Percentiles rank a stretch among this genome's conserved stretches.
These are phyloP conservation scores for Botryosphaeria agaves DNA, from an alignment of 2,329 filamentous ascomycete species.

Conservation along the genomic window DNA sequence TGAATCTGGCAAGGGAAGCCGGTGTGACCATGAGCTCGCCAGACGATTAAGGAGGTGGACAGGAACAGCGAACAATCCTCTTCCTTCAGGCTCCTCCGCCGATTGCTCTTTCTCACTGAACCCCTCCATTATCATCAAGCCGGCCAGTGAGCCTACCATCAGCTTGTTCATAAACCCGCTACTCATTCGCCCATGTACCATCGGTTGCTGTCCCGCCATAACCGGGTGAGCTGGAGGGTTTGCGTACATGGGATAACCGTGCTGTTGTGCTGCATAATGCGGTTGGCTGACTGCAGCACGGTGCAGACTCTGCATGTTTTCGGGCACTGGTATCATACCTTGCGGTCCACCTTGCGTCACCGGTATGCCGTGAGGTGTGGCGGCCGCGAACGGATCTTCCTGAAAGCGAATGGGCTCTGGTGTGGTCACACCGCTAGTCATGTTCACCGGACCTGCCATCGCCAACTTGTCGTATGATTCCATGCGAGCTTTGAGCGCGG, in stretches of 20 bases:
- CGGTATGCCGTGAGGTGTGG: conserved; percentile 1
- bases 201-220: conserved; percentile 14
- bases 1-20: conserved; percentile 3
- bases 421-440: conserved; percentile 13
- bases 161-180: conserved; percentile 49
- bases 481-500: conserved; percentile 58
- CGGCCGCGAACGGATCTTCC: conserved; percentile 17
- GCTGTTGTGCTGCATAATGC: conserved; percentile 9
- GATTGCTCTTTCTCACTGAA: conserved; percentile 47
- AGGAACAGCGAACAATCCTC: conserved; percentile 20
- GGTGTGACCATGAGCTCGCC: conserved; percentile 4
- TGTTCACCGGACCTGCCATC: conserved; percentile 28
- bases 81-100: conserved; percentile 1
- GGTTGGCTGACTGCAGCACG: conserved; percentile 10
- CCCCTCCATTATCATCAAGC: conserved; percentile 81
- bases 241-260: conserved; percentile 13
- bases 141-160: conserved; percentile 84
- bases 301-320: conserved; percentile 21
- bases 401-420: conserved; percentile 18
- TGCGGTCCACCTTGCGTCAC: conserved; percentile 9
- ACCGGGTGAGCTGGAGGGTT: conserved; percentile 13
- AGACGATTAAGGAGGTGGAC: conserved; percentile 15
- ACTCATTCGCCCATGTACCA: conserved; percentile 13
- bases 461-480: conserved; percentile 51
- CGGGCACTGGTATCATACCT: conserved; percentile 24